Base-by-base conservation (phyloP, 2,329 filamentous ascomycete species). In the Gremmenia infestans region DNA sequence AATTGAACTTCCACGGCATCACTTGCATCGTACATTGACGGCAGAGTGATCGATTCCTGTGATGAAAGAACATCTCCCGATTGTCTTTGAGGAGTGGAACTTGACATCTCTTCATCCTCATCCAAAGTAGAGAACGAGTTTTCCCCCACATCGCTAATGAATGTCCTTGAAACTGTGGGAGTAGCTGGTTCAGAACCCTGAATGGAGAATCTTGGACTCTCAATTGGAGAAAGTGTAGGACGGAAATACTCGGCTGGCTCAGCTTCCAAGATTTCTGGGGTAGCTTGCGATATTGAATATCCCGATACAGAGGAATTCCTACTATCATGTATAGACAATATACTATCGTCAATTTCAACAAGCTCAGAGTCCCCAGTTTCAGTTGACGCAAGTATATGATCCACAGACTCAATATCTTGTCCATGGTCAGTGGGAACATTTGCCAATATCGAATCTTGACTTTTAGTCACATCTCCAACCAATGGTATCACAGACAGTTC, bases 171-270 rank as follows among this genome's bases (percentile, higher is more conserved):
- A 42, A 25, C 23, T n/a, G 46, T 32, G 15, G 42, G 43, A 40
- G 43, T 48, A 14, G 15, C 28, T 28, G 48, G 48, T 37, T 48
- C 32, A 42, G 39, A 12, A 28, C 23, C 12, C 19, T 47, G 25
- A 39, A 32, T 40, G 14, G 35, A 37, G 11, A 50, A 48, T 1
- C 39, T 39, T n/a, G 19, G 25, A 12, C 36, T 56, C 23, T 53
- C 58, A 32, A 57, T 45, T 28, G 57, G 59, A 17, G 57, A 55
- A 4, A 61, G 37, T 1, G 51, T 19, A 25, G 59, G 59, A 14
- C 43, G 58, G 43, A 64, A 64, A 28, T 62, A 61, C 37, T 60
- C 53, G n/a, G 59, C 55, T 49, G 60, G 57, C 48, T 64, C 60
- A 19, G 59, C 54, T 45, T 60, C 49, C 17, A 52, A 48, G 22